A percentile compares a stretch with the other conserved stretches of the same genome.
phyloP scores from a whole-genome alignment of 2,329 filamentous ascomycete genomes.

The Macroventuria anomochaeta region DNA sequence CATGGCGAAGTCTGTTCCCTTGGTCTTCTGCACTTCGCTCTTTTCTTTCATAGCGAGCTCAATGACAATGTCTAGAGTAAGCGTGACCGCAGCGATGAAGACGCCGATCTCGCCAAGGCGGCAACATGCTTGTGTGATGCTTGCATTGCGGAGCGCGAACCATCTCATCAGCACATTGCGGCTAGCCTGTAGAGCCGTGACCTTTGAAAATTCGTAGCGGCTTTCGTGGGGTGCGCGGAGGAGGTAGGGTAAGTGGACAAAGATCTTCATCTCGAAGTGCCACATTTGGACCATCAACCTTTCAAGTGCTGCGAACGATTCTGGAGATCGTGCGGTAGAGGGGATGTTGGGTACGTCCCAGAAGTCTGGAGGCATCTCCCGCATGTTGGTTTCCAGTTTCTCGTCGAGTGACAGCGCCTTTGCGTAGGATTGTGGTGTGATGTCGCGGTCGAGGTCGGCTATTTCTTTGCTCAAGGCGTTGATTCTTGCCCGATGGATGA shows the following conservation, averaged over 20 bases:
- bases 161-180: conserved; percentile 47
- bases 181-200: conserved; percentile 44
- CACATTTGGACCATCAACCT: conserved; percentile 44
- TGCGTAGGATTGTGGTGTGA: conserved; percentile 42
- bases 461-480: conserved; percentile 33
- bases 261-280: conserved; percentile 47
- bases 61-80: conserved; percentile 45
- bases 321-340: conserved; percentile 39
- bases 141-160: conserved; percentile 46
- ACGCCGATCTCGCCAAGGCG: conserved; percentile 43
- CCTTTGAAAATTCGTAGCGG: conserved; percentile 45
- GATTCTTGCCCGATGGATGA: conserved; percentile 35
- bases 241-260: conserved; percentile 46
- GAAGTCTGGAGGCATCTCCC: conserved; percentile 40
- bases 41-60: conserved; percentile 45
- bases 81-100: conserved; percentile 46
- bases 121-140: conserved; percentile 45
- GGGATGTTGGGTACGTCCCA: conserved; percentile 48
- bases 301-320: conserved; percentile 37
- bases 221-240: conserved; percentile 40
- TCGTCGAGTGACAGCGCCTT: conserved; percentile 43
- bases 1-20: conserved; percentile 47
- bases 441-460: conserved; percentile 38
- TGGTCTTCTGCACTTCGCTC: conserved; percentile 41
- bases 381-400: conserved; percentile 40